phyloP scores from a whole-genome alignment of 208 protist species.

The Novymonas esmeraldas region DNA sequence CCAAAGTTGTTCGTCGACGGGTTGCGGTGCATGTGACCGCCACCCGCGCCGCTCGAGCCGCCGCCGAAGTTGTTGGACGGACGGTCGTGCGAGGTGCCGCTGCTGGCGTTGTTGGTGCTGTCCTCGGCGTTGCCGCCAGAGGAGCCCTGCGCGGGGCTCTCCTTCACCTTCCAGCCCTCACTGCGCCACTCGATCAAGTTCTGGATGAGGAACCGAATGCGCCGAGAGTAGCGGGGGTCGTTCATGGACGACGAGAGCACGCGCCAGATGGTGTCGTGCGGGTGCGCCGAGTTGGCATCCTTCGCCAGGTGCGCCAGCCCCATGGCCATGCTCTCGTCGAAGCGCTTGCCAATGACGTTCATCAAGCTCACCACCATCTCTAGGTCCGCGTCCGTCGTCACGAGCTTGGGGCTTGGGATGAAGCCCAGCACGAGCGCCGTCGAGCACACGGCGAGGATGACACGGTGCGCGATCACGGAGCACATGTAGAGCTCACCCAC shows the following conservation, averaged over 20 bases:
- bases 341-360: slow-evolving; percentile 81
- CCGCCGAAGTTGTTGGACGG: slow-evolving; percentile 13
- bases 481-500: slow-evolving; percentile 88
- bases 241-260: slow-evolving; percentile 48
- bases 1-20: slow-evolving; percentile 25
- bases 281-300: slow-evolving; percentile 22
- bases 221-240: slow-evolving; percentile 60
- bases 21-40: slow-evolving; percentile 27
- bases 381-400: slow-evolving; percentile 69
- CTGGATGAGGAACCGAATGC: slow-evolving; percentile 86
- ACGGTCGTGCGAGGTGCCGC: slow-evolving; percentile 16
- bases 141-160: slow-evolving; percentile 26
- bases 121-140: slow-evolving; percentile 33
- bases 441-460: slow-evolving; percentile 65
- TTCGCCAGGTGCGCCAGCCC: slow-evolving; percentile 23
- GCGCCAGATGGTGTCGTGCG: slow-evolving; percentile 56
- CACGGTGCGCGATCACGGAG: slow-evolving; percentile 61
- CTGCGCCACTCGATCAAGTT: slow-evolving; percentile 82
- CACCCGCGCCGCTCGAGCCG: slow-evolving; percentile 14
- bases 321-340: slow-evolving; percentile 54
- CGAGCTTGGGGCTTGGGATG: slow-evolving; percentile 32
- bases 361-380: slow-evolving; percentile 85
- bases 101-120: slow-evolving; percentile 21
- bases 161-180: slow-evolving; percentile 69
- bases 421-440: slow-evolving; percentile 41